Evolutionary conservation across 2,329 filamentous ascomycete species (phyloP).

Genomic region (Ascochyta koolunga): DNA sequence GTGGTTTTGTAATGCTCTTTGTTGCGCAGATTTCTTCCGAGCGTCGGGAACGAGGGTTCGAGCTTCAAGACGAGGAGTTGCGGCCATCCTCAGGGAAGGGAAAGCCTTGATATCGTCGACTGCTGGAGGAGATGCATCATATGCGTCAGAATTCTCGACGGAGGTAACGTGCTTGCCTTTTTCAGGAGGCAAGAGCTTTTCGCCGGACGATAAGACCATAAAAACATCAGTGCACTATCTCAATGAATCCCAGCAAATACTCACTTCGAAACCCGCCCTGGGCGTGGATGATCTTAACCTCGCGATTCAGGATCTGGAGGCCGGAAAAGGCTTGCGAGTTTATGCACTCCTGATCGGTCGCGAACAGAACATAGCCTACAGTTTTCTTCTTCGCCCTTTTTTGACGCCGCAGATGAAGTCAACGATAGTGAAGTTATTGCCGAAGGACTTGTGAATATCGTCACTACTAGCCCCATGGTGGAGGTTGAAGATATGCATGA

Average conservation of each 20-base stretch:
- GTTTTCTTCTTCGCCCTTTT: constrained; percentile 3
- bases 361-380: neutral
- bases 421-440: neutral
- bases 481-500: constrained; percentile 3
- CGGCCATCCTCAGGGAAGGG: neutral
- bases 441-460: neutral
- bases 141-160: too few species aligned
- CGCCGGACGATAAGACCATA: neutral
- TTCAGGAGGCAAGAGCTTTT: neutral
- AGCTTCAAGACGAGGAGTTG: neutral
- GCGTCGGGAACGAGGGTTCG: neutral
- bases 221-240: neutral
- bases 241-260: neutral
- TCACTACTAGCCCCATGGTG: neutral
- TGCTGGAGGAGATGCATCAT: neutral
- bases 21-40: neutral
- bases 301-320: neutral
- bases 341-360: neutral
- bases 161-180: neutral
- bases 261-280: neutral
- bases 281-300: neutral
- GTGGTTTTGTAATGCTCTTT: neutral
- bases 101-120: neutral
- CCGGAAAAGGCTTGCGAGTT: neutral
- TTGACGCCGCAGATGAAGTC: neutral